Conservation (phyloP, 2,329 filamentous ascomycete species). For the Alternaria ethzedia region DNA sequence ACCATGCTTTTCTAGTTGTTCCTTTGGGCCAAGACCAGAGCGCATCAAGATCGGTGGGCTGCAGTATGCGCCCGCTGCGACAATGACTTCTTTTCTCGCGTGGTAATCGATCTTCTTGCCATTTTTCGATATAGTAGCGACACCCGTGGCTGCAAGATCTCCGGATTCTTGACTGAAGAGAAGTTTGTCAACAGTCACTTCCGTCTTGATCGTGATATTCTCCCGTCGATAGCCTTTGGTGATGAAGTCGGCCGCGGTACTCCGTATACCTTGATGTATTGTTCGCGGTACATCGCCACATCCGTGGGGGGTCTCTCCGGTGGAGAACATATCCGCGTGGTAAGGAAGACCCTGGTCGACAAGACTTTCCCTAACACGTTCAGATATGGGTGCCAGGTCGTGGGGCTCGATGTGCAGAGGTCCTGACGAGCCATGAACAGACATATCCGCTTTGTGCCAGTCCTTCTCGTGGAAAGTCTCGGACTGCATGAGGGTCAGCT, state of each 20-base stretch:
- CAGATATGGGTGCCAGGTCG: constrained; percentile 64
- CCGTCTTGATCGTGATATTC: constrained; percentile 45
- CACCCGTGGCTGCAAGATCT: constrained; percentile 55
- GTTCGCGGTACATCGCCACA: constrained; percentile 42
- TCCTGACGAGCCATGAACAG: constrained; percentile 56
- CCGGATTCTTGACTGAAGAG: constrained; percentile 50
- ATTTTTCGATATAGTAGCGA: constrained; percentile 51
- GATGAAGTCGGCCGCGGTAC: constrained; percentile 45
- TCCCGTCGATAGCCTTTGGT: constrained; percentile 50
- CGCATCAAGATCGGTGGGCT: constrained; percentile 53
- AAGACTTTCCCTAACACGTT: constrained; percentile 62
- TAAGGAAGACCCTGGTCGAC: constrained; percentile 61
- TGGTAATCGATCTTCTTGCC: constrained; percentile 48
- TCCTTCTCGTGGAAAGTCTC: constrained; percentile 65
- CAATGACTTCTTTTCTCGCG: constrained; percentile 42
- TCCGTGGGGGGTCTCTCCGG: constrained; percentile 43
- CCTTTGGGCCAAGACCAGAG: constrained; percentile 64
- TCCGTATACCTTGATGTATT: constrained; percentile 38
- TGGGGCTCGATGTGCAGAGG: constrained; percentile 64
- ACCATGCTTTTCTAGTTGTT: constrained; percentile 58
- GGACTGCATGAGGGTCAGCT: constrained; percentile 35
- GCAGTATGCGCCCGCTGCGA: constrained; percentile 44
- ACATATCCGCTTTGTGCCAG: constrained; percentile 60
- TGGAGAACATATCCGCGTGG: constrained; percentile 66
- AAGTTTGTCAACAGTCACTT: constrained; percentile 52